Base-by-base conservation (phyloP, 2,329 filamentous ascomycete genomes). In the Nannizziopsis barbatae region DNA sequence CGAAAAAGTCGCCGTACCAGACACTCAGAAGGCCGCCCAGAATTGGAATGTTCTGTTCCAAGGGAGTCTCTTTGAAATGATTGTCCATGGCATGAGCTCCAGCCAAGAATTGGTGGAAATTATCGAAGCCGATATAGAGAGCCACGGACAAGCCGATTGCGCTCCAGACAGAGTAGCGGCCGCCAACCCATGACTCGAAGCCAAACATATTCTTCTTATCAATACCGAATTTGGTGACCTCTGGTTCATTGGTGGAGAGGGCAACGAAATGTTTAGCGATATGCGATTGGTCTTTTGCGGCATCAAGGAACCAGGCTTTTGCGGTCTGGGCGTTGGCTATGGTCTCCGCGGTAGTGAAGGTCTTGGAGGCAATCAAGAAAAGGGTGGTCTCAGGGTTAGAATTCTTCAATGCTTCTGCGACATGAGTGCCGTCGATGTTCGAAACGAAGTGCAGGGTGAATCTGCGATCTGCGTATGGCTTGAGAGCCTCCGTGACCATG, bases 141-240 rank as follows among this genome's bases (percentile, higher is more conserved):
- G 84, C 84, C 50, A 98, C 89, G 55, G 87, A 95, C 54, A 98
- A 75, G 59, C 92, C 92, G 63, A 98, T 98, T 67, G 92, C 92
- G 58, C 88, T 95, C 92, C 92, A 98, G 57, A 98, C 92, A 52
- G 88, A 95, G 79, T 98, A 98, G 52, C 92, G 85, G 50, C 92
- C 92, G 66, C 92, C 92, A 45, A 96, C 90, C 92, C 92, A 98
- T 71, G 86, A 93, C 71, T 90, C 89, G 66, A 98, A 98, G 60
- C 88, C 89, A 64, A 98, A 98, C 92, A 98, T 98, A 78, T 96
- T 98, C 78, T 90, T 90, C 71, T 82, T 83, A 73, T 96, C 90
- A 62, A 98, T 98, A 57, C 92, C 92, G 62, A 98, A 98, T 76
- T 96, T 96, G 71, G 85, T 88, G 53, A 98, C 92, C 74, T 96